Percentiles rank a stretch among this genome's conserved stretches.
Conservation (phyloP, 2,329 filamentous ascomycete species). For the Curvularia hawaiiensis region DNA sequence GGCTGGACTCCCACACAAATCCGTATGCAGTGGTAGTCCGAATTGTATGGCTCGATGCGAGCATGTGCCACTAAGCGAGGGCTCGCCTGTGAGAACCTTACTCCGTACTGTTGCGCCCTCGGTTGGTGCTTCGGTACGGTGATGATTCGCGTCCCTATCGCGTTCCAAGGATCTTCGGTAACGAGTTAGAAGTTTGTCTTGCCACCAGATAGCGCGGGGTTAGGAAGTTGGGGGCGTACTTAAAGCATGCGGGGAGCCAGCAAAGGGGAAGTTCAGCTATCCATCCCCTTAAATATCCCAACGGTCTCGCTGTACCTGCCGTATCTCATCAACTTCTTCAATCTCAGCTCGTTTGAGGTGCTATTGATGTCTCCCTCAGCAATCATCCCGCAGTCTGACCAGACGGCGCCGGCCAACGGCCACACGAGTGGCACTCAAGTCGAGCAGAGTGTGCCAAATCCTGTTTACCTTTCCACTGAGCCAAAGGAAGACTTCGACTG, state of each 20-base stretch:
- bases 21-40: conserved; percentile 5
- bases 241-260: conserved; percentile 26
- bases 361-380: conserved; percentile 40
- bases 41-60: conserved; percentile 29
- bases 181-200: conserved; percentile 6
- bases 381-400: conserved; percentile 24
- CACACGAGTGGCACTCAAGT: conserved; percentile 23
- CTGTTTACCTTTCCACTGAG: conserved; percentile 49
- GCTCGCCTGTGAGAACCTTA: not conserved
- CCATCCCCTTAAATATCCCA: conserved; percentile 3
- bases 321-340: conserved; percentile 13
- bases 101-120: not conserved
- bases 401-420: conserved; percentile 23
- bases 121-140: conserved; percentile 6
- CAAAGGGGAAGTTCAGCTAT: conserved; percentile 8
- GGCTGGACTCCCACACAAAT: conserved; percentile 8
- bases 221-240: conserved; percentile 19
- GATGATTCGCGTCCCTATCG: conserved; percentile 5
- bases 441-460: conserved; percentile 34
- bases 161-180: not conserved
- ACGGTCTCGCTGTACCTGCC: conserved; percentile 21
- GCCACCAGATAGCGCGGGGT: conserved; percentile 21
- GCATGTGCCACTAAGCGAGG: conserved; percentile 22
- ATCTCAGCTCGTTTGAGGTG: not conserved
- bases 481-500: conserved; percentile 53